phyloP scores from a whole-genome alignment of 345 rosid species.

The Atalantia buxifolia region DNA sequence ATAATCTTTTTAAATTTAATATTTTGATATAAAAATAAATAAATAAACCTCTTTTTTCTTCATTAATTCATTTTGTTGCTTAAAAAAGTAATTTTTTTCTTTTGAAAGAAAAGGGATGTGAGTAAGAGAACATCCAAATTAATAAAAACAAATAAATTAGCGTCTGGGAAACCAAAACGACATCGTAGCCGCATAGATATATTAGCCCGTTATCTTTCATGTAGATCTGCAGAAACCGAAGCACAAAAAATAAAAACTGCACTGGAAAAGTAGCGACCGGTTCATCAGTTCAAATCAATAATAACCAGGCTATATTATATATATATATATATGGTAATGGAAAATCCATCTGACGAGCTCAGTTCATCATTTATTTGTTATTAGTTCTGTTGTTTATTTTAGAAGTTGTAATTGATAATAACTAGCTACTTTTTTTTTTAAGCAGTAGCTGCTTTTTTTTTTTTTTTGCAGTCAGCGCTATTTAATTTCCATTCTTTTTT shows the following conservation, averaged over 20 bases:
- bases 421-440: background rate
- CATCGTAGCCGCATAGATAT: background rate
- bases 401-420: background rate
- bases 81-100: no score
- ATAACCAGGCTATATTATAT: background rate
- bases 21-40: no score
- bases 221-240: background rate
- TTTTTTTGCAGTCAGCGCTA: conserved; percentile 66
- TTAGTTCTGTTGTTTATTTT: background rate
- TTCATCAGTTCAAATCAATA: background rate
- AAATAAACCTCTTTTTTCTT: no score
- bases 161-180: background rate
- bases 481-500: conserved; percentile 93
- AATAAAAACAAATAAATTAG: background rate
- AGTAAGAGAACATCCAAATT: no score
- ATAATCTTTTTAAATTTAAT: no score
- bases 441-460: no score
- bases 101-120: no score
- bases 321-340: background rate
- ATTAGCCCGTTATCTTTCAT: background rate
- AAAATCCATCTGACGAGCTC: background rate
- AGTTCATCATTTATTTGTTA: background rate
- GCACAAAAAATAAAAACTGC: background rate
- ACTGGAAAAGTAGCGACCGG: background rate
- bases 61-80: no score